Evolutionary conservation across 2,329 filamentous ascomycete species (phyloP), one percentile per base, ranked within the genome.

Genomic region (Tolypocladium amazonense): DNA sequence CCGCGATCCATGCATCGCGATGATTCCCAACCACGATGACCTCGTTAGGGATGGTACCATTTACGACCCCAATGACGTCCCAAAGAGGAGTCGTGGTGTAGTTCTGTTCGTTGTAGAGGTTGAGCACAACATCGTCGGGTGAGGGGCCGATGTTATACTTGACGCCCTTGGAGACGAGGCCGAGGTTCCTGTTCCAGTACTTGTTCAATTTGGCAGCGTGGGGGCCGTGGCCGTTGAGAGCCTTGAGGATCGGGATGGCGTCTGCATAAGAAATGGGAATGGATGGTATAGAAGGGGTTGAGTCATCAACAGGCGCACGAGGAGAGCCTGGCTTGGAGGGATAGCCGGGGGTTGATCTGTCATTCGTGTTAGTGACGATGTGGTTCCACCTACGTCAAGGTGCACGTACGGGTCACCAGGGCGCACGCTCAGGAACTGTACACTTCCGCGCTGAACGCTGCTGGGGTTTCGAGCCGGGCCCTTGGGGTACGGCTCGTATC

Each of bases 11-110:
- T 0, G 92, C 90, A 73, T 96, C 92, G 39, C 92, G 85, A 69
- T 96, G 92, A 69, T 96, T 96, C n/a, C 92, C 92, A 38, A 97
- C 77, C 4, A 99, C 81, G 54, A 99, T 79, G 1, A 96, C 91
- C 69, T 97, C 92, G 66, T 96, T 86, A 0, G 86, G 79, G 41
- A 94, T 85, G 0, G 88, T 89, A 12, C 93, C 94, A 67, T 96
- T 96, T 71, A 99, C 90, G 54, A 94, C 79, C 53, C 93, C 93
- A 64, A 97, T 93, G 2, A 94, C 90, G 69, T 99, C 88, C 92
- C 92, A 96, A 58, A 93, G 77, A 4, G 89, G 88, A 0, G 88
- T 94, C 1, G 83, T 93, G 18, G 85, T 84, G 68, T 96, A 94
- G 54, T 91, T 84, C 74, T 95, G 90, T 67, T 91, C 79, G 67